These are phyloP conservation scores for Tetraselmis chui DNA, from an alignment of 139 green algal species.

Conservation along the genomic window DNA sequence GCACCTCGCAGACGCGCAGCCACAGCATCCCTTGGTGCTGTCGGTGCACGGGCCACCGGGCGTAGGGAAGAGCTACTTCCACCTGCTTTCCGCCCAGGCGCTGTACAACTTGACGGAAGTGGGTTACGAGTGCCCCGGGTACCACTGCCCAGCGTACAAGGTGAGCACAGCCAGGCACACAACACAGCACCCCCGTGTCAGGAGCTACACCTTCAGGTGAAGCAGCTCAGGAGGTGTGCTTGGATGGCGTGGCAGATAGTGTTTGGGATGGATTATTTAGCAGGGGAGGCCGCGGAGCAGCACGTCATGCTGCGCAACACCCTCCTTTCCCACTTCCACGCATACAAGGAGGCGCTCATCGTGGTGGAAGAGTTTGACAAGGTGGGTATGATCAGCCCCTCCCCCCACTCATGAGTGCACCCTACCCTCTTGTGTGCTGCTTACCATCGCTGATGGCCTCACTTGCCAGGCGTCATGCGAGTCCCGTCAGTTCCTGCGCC, in stretches of 20 bases:
- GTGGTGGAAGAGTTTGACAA: conserved; percentile 97
- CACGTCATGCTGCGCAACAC: conserved; percentile 32
- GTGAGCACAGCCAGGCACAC: conserved; percentile 14
- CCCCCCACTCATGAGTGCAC: not conserved
- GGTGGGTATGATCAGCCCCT: conserved; percentile 59
- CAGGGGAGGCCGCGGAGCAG: conserved; percentile 44
- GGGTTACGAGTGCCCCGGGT: conserved; percentile 44
- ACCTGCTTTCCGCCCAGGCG: conserved; percentile 59
- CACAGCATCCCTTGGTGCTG: conserved; percentile 70
- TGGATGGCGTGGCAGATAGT: too few species aligned
- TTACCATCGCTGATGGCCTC: too few species aligned
- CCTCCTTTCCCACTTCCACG: conserved; percentile 54
- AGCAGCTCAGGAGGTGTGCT: too few species aligned
- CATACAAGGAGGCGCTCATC: conserved; percentile 59
- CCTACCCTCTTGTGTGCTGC: not conserved
- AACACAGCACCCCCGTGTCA: not conserved
- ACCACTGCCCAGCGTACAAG: conserved; percentile 67
- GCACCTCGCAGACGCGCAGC: conserved; percentile 42
- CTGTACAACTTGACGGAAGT: conserved; percentile 55
- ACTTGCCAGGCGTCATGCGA: not conserved
- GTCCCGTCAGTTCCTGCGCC: not conserved
- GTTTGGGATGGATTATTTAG: conserved; percentile 75
- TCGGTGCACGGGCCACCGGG: conserved; percentile 81
- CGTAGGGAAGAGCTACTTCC: conserved; percentile 82
- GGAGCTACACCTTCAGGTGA: too few species aligned